A percentile compares a stretch with the other conserved stretches of the same genome.
phyloP scores from a whole-genome alignment of 352 stramenopile genomes.

The Thalassiosira sp. region DNA sequence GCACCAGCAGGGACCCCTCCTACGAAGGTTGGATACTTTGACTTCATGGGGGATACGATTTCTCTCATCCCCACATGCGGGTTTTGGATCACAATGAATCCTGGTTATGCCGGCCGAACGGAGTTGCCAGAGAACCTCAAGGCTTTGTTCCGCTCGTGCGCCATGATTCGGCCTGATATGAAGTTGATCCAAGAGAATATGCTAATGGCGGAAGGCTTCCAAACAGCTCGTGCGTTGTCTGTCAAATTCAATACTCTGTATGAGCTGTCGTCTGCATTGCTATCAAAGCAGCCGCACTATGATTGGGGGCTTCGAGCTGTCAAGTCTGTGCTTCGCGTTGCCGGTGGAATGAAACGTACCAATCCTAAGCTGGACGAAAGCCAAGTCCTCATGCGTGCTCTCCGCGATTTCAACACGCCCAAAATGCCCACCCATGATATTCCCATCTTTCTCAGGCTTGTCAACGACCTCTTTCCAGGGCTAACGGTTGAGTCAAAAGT shows the following conservation, averaged over 20 bases:
- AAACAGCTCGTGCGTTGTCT: constrained; percentile 90
- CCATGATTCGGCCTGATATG: constrained; percentile 95
- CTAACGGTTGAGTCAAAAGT: constrained; percentile 93
- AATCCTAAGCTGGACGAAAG: constrained; percentile 88
- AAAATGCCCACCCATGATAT: constrained; percentile 91
- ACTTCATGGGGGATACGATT: constrained; percentile 96
- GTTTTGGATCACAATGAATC: constrained; percentile 98
- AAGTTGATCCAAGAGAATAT: constrained; percentile 96
- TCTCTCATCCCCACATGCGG: constrained; percentile 92
- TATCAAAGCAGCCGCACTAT: constrained; percentile 95
- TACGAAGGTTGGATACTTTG: constrained; percentile 91
- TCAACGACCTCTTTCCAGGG: constrained; percentile 93
- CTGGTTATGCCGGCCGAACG: constrained; percentile 92
- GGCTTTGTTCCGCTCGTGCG: constrained; percentile 92
- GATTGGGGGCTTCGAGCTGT: constrained; percentile 94
- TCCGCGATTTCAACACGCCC: constrained; percentile 95
- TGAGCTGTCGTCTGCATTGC: constrained; percentile 90
- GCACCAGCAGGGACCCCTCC: constrained; percentile 91
- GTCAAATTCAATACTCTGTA: constrained; percentile 94
- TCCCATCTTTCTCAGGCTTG: constrained; percentile 91
- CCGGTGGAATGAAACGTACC: constrained; percentile 89
- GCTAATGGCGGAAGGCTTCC: constrained; percentile 94
- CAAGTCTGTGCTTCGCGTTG: constrained; percentile 94
- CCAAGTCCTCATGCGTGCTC: constrained; percentile 92
- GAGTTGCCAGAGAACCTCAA: constrained; percentile 97